Conservation (phyloP, 2,329 filamentous ascomycete genomes). For the Colletotrichum gloeosporioides region DNA sequence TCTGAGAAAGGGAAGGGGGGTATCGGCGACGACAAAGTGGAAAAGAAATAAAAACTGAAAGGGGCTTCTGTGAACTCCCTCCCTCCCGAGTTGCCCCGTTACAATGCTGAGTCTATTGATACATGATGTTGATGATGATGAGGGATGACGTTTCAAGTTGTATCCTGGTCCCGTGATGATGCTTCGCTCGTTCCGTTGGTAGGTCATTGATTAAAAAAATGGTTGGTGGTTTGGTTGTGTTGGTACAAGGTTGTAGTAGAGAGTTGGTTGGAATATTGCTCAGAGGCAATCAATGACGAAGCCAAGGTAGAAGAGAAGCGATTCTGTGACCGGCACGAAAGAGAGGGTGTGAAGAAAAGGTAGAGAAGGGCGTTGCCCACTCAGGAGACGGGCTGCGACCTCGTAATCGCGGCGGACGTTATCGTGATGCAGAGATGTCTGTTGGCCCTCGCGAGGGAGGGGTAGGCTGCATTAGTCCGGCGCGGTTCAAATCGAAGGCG, state of each 20-base stretch:
- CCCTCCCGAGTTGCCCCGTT: not conserved
- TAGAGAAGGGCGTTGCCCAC: not conserved
- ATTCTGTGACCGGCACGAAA: conserved; percentile 12
- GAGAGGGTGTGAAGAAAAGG: not conserved
- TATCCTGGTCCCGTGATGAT: conserved; percentile 16
- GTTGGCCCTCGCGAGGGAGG: not conserved
- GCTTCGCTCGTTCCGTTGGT: conserved; percentile 17
- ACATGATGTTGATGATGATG: not conserved
- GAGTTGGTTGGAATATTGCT: not conserved
- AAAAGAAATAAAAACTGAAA: not conserved
- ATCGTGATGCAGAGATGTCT: not conserved
- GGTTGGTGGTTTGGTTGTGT: not conserved
- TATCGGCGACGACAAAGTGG: conserved; percentile 23
- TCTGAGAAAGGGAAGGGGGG: conserved; percentile 21
- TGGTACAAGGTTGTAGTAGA: conserved; percentile 4
- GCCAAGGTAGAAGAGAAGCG: not conserved
- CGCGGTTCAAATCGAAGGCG: not conserved
- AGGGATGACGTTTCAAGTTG: conserved; percentile 1
- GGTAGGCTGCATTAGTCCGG: not conserved
- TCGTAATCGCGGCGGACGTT: not conserved
- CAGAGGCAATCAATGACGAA: conserved; percentile 11
- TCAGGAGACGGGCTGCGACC: not conserved
- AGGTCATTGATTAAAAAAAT: conserved; percentile 21
- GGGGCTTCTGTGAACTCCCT: not conserved
- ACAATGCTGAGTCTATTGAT: conserved; percentile 12